A percentile compares a stretch with the other conserved stretches of the same genome.
phyloP scores from a whole-genome alignment of 139 green algal species.

The Bryopsis sp. region DNA sequence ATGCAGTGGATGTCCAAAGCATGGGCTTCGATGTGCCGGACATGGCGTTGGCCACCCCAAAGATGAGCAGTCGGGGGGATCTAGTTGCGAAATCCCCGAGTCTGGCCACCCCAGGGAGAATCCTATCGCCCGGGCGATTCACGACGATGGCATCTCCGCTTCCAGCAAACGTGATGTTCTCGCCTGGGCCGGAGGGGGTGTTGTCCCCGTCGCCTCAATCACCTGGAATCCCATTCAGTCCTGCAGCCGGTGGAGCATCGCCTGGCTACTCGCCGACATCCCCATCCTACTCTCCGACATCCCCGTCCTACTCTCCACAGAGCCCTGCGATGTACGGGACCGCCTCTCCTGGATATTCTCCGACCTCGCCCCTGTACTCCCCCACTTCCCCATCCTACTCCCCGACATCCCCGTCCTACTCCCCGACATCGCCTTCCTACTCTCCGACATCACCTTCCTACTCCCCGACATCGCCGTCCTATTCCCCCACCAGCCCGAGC shows the following conservation, averaged over 20 bases:
- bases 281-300: constrained; percentile 56
- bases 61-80: neutral
- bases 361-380: constrained; percentile 43
- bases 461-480: constrained; percentile 45
- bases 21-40: constrained; percentile 17
- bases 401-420: constrained; percentile 42
- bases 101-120: constrained; percentile 5
- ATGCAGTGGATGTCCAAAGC: constrained; percentile 76
- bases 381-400: constrained; percentile 37
- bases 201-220: constrained; percentile 22
- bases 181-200: constrained; percentile 31
- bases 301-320: constrained; percentile 33
- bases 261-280: constrained; percentile 40
- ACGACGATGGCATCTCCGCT: constrained; percentile 42
- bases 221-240: constrained; percentile 34
- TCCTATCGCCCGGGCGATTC: constrained; percentile 24
- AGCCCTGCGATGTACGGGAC: constrained; percentile 47
- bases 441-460: constrained; percentile 45
- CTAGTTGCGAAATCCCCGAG: neutral
- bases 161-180: constrained; percentile 38
- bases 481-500: constrained; percentile 44
- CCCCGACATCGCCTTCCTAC: constrained; percentile 56
- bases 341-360: constrained; percentile 50
- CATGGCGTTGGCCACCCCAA: neutral
- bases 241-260: constrained; percentile 29